Evolutionary conservation across 352 stramenopile genomes (phyloP).

Genomic region (Phytopythium montanum): DNA sequence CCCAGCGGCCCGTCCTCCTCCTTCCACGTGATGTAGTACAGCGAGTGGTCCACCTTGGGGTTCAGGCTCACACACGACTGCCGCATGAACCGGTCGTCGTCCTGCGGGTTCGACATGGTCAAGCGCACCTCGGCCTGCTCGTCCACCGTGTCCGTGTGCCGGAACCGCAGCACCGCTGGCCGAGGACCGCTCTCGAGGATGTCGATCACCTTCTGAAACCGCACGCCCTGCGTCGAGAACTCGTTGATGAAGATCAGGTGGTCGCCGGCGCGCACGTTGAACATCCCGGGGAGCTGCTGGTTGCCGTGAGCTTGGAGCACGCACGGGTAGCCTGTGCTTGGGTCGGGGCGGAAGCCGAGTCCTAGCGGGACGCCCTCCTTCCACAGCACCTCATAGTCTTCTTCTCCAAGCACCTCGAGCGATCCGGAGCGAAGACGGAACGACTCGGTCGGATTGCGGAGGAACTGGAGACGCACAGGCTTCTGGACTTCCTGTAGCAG

Average conservation of each 20-base stretch:
- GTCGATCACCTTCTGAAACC: slow-evolving; percentile 86
- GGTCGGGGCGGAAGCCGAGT: slow-evolving; percentile 75
- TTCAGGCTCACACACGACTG: slow-evolving; percentile 78
- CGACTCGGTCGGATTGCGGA: slow-evolving; percentile 67
- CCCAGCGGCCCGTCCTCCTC: slow-evolving; percentile 81
- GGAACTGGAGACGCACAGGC: slow-evolving; percentile 69
- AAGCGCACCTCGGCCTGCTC: slow-evolving; percentile 35
- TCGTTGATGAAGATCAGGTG: slow-evolving; percentile 87
- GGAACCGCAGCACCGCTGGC: slow-evolving; percentile 76
- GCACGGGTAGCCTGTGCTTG: slow-evolving; percentile 69
- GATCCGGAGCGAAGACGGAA: slow-evolving; percentile 66
- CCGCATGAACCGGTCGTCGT: slow-evolving; percentile 58
- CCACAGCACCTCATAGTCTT: slow-evolving; percentile 88
- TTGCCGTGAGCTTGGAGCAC: slow-evolving; percentile 81
- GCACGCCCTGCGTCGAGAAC: slow-evolving; percentile 75
- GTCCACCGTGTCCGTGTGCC: slow-evolving; percentile 71
- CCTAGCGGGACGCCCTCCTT: slow-evolving; percentile 80
- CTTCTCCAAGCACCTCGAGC: slow-evolving; percentile 70
- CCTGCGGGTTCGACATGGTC: slow-evolving; percentile 60
- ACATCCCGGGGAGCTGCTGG: slow-evolving; percentile 74
- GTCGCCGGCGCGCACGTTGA: slow-evolving; percentile 79
- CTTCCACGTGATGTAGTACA: slow-evolving; percentile 91
- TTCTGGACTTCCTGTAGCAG: slow-evolving; percentile 84
- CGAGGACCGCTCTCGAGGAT: slow-evolving; percentile 78
- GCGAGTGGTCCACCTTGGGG: slow-evolving; percentile 76